Base-by-base conservation (phyloP, 2,329 filamentous ascomycete species). In the Nigrospora oryzae region DNA sequence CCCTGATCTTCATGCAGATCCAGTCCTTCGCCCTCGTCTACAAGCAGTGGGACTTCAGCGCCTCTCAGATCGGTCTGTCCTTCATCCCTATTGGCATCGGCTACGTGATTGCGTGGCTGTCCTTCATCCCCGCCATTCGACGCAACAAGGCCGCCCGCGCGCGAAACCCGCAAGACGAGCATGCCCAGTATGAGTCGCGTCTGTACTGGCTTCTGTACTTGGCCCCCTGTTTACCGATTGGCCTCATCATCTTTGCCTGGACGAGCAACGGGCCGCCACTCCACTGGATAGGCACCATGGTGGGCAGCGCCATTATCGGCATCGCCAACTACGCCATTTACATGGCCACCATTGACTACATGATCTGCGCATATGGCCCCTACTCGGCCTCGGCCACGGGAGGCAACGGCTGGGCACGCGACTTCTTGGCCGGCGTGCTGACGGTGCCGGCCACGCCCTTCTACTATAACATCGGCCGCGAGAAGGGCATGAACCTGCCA, bases 341-440 rank as follows among this genome's bases (percentile, higher is more conserved):
- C 63, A 81, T 83, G 73, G 77, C 79, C 17, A 82, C 78, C 2
- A 81, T 84, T 50, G 79, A 83, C 54, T 83, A 83, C 57, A 81
- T 83, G 73, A 34, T 44, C 19, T 36, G 40, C 48, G 79, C 80
- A 6, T 86, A 85, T 53, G 81, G 80, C 0, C 75, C 75, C 0
- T 84, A 82, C 60, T 77, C 80, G 3, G 80, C 81, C 11, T 83
- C 78, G 1, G 81, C 81, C 0, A 83, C 79, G 0, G 81, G 81
- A 39, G 81, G 81, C 15, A 84, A 85, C 53, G 81, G 79, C 15
- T 82, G 80, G 64, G 72, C 79, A 32, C 71, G 81, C 52, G 81
- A 84, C 51, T 75, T 84, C 57, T 64, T 84, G 23, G 81, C 81
- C 31, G 81, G 81, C 62, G 68, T 83, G n/a, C 68, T 81, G 12